Evolutionary conservation across 2,329 filamentous ascomycete species (phyloP).

Genomic region (Macroventuria anomochaeta): DNA sequence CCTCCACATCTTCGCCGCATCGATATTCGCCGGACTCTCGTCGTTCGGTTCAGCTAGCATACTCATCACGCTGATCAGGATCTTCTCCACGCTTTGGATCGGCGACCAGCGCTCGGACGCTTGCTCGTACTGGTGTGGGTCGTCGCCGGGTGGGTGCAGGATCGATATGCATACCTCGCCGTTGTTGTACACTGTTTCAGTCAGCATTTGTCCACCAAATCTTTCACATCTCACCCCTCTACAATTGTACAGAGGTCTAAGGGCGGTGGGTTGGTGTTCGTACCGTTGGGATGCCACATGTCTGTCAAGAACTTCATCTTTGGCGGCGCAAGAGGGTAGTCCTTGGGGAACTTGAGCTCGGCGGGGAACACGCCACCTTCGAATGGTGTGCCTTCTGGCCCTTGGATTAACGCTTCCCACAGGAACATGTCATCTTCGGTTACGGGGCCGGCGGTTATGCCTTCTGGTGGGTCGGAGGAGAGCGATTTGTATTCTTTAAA

Average conservation of each 20-base stretch:
- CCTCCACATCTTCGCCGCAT: constrained; percentile 86
- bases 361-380: constrained; percentile 95
- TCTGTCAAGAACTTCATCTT: constrained; percentile 85
- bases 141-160: constrained; percentile 91
- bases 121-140: constrained; percentile 90
- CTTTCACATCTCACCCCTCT: background rate
- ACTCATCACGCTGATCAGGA: constrained; percentile 88
- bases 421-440: constrained; percentile 93
- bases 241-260: too few species aligned
- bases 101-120: constrained; percentile 92
- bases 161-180: constrained; percentile 97
- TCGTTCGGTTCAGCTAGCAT: constrained; percentile 93
- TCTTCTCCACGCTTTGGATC: constrained; percentile 94
- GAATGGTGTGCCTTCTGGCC: constrained; percentile 93
- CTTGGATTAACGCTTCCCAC: constrained; percentile 97
- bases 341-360: constrained; percentile 77
- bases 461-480: constrained; percentile 93
- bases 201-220: too few species aligned
- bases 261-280: constrained; percentile 30
- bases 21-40: constrained; percentile 93
- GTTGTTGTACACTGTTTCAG: constrained; percentile 71
- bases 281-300: constrained; percentile 91
- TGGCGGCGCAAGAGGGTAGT: constrained; percentile 88
- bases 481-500: constrained; percentile 96
- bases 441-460: constrained; percentile 92